phyloP scores from a whole-genome alignment of 805 yeast species.

The Metschnikowia proteae region DNA sequence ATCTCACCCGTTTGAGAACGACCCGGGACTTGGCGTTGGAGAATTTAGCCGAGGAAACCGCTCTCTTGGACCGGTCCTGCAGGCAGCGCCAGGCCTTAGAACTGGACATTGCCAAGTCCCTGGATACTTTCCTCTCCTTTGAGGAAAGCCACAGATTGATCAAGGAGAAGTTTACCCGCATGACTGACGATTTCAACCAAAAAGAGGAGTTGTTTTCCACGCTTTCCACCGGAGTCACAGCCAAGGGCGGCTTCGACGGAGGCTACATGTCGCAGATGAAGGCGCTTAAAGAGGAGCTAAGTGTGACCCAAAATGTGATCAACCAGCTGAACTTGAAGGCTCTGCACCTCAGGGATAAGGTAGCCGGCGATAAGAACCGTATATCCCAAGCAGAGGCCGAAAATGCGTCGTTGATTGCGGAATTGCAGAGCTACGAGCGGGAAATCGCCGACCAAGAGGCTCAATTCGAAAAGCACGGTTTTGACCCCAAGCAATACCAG shows the following conservation, averaged over 20 bases:
- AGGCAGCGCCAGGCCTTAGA: conserved; percentile 31
- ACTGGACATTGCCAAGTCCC: conserved; percentile 34
- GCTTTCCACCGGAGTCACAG: conserved; percentile 83
- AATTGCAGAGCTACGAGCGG: conserved; percentile 40
- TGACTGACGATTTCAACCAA: conserved; percentile 47
- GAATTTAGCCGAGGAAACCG: conserved; percentile 46
- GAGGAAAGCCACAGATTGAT: conserved; percentile 45
- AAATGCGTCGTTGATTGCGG: conserved; percentile 36
- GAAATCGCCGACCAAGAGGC: conserved; percentile 37
- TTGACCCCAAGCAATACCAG: conserved; percentile 43
- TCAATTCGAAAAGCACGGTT: conserved; percentile 53
- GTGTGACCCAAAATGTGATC: conserved; percentile 50
- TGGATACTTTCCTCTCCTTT: conserved; percentile 31
- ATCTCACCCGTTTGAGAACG: conserved; percentile 65
- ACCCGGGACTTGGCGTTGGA: conserved; percentile 54
- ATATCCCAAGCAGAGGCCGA: conserved; percentile 52
- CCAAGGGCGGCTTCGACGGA: conserved; percentile 68
- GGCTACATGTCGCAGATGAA: conserved; percentile 75
- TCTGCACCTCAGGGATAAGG: conserved; percentile 52
- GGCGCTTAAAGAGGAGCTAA: conserved; percentile 53
- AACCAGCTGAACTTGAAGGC: conserved; percentile 60
- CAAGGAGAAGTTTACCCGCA: conserved; percentile 39
- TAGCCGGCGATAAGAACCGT: conserved; percentile 45
- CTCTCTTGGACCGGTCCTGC: conserved; percentile 16
- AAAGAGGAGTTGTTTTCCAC: conserved; percentile 81